These are phyloP conservation scores for Cinnamomum micranthum DNA, from an alignment of 164 flowering plant species.

Conservation along the genomic window DNA sequence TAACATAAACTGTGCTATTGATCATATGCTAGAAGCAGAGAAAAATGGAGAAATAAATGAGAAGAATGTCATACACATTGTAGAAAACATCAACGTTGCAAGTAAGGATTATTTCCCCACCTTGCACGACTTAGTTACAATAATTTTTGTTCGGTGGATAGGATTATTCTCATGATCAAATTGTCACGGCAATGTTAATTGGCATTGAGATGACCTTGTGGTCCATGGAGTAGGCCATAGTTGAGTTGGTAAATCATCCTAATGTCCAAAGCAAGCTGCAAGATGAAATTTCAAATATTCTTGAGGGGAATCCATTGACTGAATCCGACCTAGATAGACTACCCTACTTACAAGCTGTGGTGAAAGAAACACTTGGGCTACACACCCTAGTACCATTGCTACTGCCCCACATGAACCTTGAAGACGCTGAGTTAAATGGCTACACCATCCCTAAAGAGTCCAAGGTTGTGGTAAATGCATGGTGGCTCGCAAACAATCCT, in stretches of 20 bases:
- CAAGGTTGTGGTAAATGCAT: conserved; percentile 66
- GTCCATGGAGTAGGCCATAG: conserved; percentile 76
- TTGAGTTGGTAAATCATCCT: conserved; percentile 66
- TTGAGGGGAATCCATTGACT: conserved; percentile 37
- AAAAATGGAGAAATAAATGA: conserved; percentile 59
- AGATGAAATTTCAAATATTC: conserved; percentile 37
- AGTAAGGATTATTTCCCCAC: conserved; percentile 5
- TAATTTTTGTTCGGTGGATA: neutral
- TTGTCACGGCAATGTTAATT: neutral
- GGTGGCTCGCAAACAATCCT: conserved; percentile 76
- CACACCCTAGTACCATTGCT: conserved; percentile 55
- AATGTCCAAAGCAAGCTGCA: conserved; percentile 43
- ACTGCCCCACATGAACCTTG: conserved; percentile 70
- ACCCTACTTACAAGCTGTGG: conserved; percentile 56
- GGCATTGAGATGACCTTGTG: conserved; percentile 44
- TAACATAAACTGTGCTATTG: conserved; percentile 55
- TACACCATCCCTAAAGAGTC: conserved; percentile 52
- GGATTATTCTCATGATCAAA: neutral
- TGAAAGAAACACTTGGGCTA: conserved; percentile 58
- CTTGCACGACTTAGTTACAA: neutral
- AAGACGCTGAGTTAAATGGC: conserved; percentile 55
- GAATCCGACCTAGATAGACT: conserved; percentile 40
- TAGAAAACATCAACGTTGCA: conserved; percentile 75
- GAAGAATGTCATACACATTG: conserved; percentile 62
- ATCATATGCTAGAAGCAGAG: conserved; percentile 61